phyloP scores from a whole-genome alignment of 768 basidiomycete genomes.

The Psilocybe azurescens region DNA sequence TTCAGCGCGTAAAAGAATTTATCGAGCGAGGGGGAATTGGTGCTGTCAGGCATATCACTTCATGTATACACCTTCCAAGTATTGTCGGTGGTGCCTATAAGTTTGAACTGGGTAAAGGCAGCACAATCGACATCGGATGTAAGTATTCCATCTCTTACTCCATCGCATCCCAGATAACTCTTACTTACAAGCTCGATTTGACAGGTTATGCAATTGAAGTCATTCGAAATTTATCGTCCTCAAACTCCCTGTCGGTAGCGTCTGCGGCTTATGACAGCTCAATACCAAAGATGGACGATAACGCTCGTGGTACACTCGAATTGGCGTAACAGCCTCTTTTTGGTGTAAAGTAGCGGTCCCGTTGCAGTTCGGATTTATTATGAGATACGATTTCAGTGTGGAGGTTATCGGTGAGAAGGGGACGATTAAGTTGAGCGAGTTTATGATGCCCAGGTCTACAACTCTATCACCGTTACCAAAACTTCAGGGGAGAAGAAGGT shows the following conservation, averaged over 20 bases:
- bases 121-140: constrained; percentile 48
- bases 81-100: constrained; percentile 32
- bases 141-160: constrained; percentile 46
- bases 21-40: constrained; percentile 62
- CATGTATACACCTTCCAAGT: constrained; percentile 30
- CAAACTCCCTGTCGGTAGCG: constrained; percentile 45
- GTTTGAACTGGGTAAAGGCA: no score
- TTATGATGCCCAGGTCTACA: constrained; percentile 43
- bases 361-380: constrained; percentile 42
- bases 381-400: constrained; percentile 33
- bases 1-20: constrained; percentile 57
- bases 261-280: constrained; percentile 36
- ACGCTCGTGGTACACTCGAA: constrained; percentile 43
- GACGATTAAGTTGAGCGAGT: constrained; percentile 44
- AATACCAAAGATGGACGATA: constrained; percentile 41
- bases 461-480: constrained; percentile 47
- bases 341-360: constrained; percentile 41
- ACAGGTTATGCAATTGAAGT: constrained; percentile 54
- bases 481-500: constrained; percentile 28
- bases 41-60: constrained; percentile 45
- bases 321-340: constrained; percentile 45
- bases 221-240: constrained; percentile 51
- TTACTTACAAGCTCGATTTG: neutral
- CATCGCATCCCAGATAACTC: neutral
- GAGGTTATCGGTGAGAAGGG: constrained; percentile 44